Percentiles rank a stretch among this genome's conserved stretches.
Conservation (phyloP, 768 basidiomycete species). For the Leccinum arenicola region DNA sequence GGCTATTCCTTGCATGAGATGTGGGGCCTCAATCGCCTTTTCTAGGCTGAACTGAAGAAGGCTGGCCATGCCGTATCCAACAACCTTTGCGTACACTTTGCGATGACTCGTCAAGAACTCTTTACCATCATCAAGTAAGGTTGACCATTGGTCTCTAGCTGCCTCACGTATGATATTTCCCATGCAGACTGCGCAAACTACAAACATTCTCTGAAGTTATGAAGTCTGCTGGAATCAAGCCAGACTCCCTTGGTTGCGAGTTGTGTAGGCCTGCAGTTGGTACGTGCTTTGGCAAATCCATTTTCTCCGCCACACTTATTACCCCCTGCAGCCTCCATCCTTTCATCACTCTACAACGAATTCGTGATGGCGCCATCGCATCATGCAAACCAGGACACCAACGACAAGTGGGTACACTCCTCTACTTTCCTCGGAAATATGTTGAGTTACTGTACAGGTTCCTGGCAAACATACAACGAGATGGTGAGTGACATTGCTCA, state of each 20-base stretch:
- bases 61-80: conserved; percentile 57
- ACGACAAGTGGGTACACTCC: conserved; percentile 41
- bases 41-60: conserved; percentile 61
- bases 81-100: conserved; percentile 64
- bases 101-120: conserved; percentile 61
- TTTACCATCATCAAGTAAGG: conserved; percentile 55
- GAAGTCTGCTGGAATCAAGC: conserved; percentile 43
- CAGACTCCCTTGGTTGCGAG: conserved; percentile 62
- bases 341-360: conserved; percentile 58
- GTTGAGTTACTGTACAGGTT: conserved; percentile 32
- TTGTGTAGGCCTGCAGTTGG: conserved; percentile 70
- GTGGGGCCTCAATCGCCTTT: conserved; percentile 17
- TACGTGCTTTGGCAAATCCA: conserved; percentile 11
- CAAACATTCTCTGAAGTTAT: conserved; percentile 56
- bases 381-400: conserved; percentile 71
- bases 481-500: conserved; percentile 35
- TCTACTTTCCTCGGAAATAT: not conserved
- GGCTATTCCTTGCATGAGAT: no score
- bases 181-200: conserved; percentile 52
- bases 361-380: conserved; percentile 60
- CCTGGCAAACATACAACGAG: conserved; percentile 70
- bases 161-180: not conserved
- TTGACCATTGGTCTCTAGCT: not conserved
- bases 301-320: not conserved
- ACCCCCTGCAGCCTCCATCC: conserved; percentile 30